A percentile compares a stretch with the other conserved stretches of the same genome.
phyloP scores from a whole-genome alignment of 768 basidiomycete species.

The Russula virescens region DNA sequence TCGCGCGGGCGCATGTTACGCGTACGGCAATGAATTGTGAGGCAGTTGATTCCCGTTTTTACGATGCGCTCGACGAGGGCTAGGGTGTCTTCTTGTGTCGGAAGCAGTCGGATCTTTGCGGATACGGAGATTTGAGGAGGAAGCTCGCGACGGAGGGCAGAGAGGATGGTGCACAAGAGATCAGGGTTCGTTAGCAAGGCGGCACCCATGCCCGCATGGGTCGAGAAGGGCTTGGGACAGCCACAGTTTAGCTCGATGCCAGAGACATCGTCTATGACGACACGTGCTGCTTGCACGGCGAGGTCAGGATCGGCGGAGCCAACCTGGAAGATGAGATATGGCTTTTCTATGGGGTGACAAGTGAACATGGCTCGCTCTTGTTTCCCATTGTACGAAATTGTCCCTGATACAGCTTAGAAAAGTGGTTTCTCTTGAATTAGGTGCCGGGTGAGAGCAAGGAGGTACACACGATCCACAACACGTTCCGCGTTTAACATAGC shows the following conservation, averaged over 20 bases:
- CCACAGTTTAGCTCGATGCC: conserved; percentile 98
- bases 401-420: conserved; percentile 70
- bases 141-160: conserved; percentile 64
- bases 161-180: conserved; percentile 82
- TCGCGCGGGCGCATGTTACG: conserved; percentile 85
- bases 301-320: conserved; percentile 85
- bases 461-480: conserved; percentile 72
- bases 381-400: conserved; percentile 81
- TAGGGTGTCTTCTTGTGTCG: conserved; percentile 81
- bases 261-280: conserved; percentile 81
- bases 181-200: conserved; percentile 91
- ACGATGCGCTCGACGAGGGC: conserved; percentile 85
- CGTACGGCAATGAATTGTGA: conserved; percentile 96
- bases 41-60: conserved; percentile 76
- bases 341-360: conserved; percentile 91
- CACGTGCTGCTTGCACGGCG: conserved; percentile 87
- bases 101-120: conserved; percentile 88
- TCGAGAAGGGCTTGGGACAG: conserved; percentile 95
- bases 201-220: conserved; percentile 93
- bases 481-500: conserved; percentile 85
- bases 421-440: conserved; percentile 4
- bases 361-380: conserved; percentile 76
- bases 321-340: conserved; percentile 92
- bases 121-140: conserved; percentile 81
- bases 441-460: neutral